Percentiles rank a stretch among this genome's conserved stretches.
Evolutionary conservation across 106 monocot species (phyloP).

Genomic region (Ottelia alismoides): DNA sequence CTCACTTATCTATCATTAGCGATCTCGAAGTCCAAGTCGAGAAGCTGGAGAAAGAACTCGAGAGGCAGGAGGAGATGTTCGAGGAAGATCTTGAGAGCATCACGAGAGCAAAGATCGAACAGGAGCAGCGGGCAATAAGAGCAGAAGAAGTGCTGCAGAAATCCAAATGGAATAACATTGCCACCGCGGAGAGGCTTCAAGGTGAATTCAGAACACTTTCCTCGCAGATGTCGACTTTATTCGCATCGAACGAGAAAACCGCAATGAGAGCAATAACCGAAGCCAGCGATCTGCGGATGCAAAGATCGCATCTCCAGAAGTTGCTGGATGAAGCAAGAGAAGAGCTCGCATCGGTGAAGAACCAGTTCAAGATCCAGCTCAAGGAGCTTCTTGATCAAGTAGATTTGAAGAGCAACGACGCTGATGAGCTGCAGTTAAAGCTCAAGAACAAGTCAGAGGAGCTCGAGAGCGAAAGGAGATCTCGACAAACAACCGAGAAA

Average conservation of each 20-base stretch:
- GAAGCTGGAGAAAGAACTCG: slow-evolving; percentile 67
- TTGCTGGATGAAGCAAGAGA: slow-evolving; percentile 37
- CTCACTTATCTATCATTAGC: slow-evolving; percentile 68
- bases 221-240: slow-evolving; percentile 46
- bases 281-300: slow-evolving; percentile 34
- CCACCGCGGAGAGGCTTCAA: slow-evolving; percentile 48
- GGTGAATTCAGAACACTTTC: slow-evolving; percentile 53
- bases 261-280: slow-evolving; percentile 48
- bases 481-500: slow-evolving; percentile 30
- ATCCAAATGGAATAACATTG: slow-evolving; percentile 37
- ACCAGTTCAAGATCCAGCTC: slow-evolving; percentile 31
- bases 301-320: slow-evolving; percentile 47
- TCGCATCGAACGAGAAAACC: slow-evolving; percentile 55
- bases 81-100: slow-evolving; percentile 42
- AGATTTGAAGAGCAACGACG: slow-evolving; percentile 63
- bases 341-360: slow-evolving; percentile 33
- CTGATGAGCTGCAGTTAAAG: slow-evolving; percentile 35
- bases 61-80: slow-evolving; percentile 46
- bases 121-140: slow-evolving; percentile 70
- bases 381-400: slow-evolving; percentile 46
- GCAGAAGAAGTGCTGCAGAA: slow-evolving; percentile 66
- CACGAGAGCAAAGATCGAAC: slow-evolving; percentile 48
- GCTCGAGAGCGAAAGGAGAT: slow-evolving; percentile 38
- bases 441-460: slow-evolving; percentile 47
- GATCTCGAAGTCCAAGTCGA: slow-evolving; percentile 83